A percentile compares a stretch with the other conserved stretches of the same genome.
phyloP scores from a whole-genome alignment of 768 basidiomycete species.

The Trametes elegans region DNA sequence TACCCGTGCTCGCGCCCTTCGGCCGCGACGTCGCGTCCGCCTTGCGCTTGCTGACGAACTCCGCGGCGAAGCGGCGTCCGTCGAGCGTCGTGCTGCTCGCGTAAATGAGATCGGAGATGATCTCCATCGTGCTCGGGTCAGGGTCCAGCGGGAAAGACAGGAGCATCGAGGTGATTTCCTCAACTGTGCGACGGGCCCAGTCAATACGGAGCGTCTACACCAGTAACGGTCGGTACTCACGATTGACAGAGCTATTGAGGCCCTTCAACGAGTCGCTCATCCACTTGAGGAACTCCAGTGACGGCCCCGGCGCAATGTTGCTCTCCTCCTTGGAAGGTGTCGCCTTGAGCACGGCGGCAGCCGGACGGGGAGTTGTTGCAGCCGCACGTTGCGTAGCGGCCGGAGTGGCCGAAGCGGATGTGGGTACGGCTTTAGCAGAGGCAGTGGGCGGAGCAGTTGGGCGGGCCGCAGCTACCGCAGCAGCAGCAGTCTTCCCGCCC shows the following conservation, averaged over 20 bases:
- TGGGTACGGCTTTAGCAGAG: constrained; percentile 32
- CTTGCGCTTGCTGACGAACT: constrained; percentile 86
- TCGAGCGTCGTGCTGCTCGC: constrained; percentile 93
- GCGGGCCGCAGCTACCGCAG: constrained; percentile 29
- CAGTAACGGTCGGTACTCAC: constrained; percentile 39
- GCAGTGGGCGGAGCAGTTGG: constrained; percentile 33
- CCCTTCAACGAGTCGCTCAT: constrained; percentile 81
- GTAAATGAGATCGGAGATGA: constrained; percentile 95
- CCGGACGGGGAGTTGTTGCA: constrained; percentile 33
- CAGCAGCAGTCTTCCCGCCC: constrained; percentile 55
- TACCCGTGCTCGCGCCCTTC: constrained; percentile 38
- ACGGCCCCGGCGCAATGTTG: constrained; percentile 56
- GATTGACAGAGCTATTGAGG: constrained; percentile 66
- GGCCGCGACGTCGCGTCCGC: constrained; percentile 63
- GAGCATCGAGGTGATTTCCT: constrained; percentile 95
- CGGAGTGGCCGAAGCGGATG: constrained; percentile 20
- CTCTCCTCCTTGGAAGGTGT: constrained; percentile 55
- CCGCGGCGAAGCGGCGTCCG: constrained; percentile 90
- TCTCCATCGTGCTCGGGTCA: constrained; percentile 76
- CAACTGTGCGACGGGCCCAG: constrained; percentile 51
- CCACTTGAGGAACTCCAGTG: constrained; percentile 93
- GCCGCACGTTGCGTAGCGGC: constrained; percentile 36
- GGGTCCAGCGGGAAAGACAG: constrained; percentile 92
- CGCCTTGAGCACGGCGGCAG: constrained; percentile 25
- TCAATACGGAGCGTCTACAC: not conserved